Evolutionary conservation across 805 yeast species (phyloP), one percentile per base, ranked within the genome.

Genomic region (Candida easanensis): DNA sequence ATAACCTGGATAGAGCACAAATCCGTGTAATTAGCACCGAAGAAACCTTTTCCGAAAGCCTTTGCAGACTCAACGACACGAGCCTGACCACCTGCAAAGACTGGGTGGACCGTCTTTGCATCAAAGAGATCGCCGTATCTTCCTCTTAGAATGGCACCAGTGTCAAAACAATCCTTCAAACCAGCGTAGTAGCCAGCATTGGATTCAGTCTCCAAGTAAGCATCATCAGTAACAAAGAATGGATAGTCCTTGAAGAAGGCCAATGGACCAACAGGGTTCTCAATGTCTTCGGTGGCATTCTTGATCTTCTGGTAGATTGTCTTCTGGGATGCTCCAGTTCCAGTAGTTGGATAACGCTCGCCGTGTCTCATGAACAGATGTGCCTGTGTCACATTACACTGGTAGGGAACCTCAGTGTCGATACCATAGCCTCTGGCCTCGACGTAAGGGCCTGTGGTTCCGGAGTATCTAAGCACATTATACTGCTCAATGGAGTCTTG

Each of bases 351-450:
- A 56, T 70, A 84, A 50, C 95, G 69, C 61, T 86, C 93, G 17
- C 91, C 95, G 57, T 88, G 95, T 56, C 96, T 74, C 52, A 81
- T 79, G 39, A 84, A 64, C 18, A 84, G 63, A 51, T 83, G 88
- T 9, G 84, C 87, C 61, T 84, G 91, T 52, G 77, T 77, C 42
- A 81, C 67, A 5, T 62, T 54, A 61, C 86, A 81, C 35, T 66
- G 67, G 8, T 61, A 66, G 21, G 84, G 82, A 2, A 68, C 50
- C 9, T 65, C 76, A 17, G 70, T 58, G 14, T 74, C 63, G 31
- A 80, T 70, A 3, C 84, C 85, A 52, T 61, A 75, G 1, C 84
- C 84, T 3, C 65, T 61, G 38, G 67, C 69, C 40, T 71, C 70
- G 27, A 74, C 63, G 51, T 75, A 80, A 6, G 87, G 86, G 1